Evolutionary conservation across 129 eudicot species (phyloP), one percentile per base, ranked within the genome.

Genomic region (Apium graveolens): DNA sequence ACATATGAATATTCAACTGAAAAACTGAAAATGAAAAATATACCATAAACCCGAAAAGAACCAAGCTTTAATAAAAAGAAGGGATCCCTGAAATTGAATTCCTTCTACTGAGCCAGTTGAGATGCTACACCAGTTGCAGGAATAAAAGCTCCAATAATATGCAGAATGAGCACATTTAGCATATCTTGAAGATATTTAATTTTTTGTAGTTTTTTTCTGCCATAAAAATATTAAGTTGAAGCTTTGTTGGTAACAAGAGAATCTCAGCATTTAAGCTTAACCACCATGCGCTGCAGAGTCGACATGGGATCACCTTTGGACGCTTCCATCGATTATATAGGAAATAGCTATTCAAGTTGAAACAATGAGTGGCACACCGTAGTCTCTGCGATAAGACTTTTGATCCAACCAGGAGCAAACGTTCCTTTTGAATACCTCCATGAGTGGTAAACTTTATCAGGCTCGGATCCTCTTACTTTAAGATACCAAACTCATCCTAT

Each of bases 81-180:
- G 74, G 98, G 98, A 76, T 93, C 91, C 78, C 93, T 84, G 83
- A 93, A 74, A 76, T 93, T 91, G 86, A 93, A 93, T 75, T 93
- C 98, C 80, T 86, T 91, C 90, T 93, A 96, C 80, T 91, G 98
- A 71, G 98, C 96, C 78, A 93, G 90, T 80, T 93, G 98, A 83
- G 98, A 93, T 31, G 97, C 98, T 1, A 93, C 98, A 72, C 96
- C 91, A 74, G 98, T 72, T 93, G 98, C 97, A 0, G 98, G 97
- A 82, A 94, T 79, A 55, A 94, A 94, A 75, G 98, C 98, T 84
- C 97, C 98, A 75, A 94, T 41, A 77, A 94, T 94, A 80, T 89
- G 90, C 10, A 94, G 78, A 78, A 94, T 55, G 3, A 97, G 98
- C 10, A 94, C 93, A 66, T 94, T 81, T 20, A 94, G 83, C 98